A percentile compares a stretch with the other conserved stretches of the same genome.
These are phyloP conservation scores for Claviceps citrina DNA, from an alignment of 2,329 filamentous ascomycete genomes.

Conservation along the genomic window DNA sequence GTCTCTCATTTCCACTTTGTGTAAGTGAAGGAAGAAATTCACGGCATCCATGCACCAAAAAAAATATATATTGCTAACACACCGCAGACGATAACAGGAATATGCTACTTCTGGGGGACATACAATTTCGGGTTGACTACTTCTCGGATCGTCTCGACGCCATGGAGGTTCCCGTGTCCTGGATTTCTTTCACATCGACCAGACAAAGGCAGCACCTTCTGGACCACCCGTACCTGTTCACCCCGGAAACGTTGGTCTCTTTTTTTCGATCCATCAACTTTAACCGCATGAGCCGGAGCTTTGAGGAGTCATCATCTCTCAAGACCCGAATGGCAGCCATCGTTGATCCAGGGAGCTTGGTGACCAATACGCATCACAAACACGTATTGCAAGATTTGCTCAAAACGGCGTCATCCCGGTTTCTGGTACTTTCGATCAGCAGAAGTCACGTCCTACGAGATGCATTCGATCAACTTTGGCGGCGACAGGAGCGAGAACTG, in stretches of 20 bases:
- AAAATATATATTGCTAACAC: conserved; percentile 8
- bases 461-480: conserved; percentile 79
- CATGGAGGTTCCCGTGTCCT: conserved; percentile 58
- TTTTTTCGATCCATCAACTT: conserved; percentile 87
- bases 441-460: conserved; percentile 54
- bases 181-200: conserved; percentile 45
- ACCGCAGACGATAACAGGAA: conserved; percentile 43
- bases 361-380: conserved; percentile 42
- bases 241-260: conserved; percentile 52
- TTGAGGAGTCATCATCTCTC: conserved; percentile 50
- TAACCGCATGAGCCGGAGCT: conserved; percentile 66
- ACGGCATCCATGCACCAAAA: not conserved
- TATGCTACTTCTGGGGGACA: conserved; percentile 47
- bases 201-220: conserved; percentile 58
- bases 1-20: conserved; percentile 55
- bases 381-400: conserved; percentile 47
- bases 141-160: conserved; percentile 62
- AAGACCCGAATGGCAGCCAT: conserved; percentile 41
- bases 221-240: conserved; percentile 69
- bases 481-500: conserved; percentile 66
- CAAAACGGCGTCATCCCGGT: conserved; percentile 52
- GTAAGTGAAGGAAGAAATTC: conserved; percentile 31
- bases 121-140: conserved; percentile 60
- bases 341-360: conserved; percentile 36
- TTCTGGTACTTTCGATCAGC: conserved; percentile 54